Evolutionary conservation across 805 yeast genomes (phyloP), one percentile per base, ranked within the genome.

Genomic region (Sporopachydermia quercuum): DNA sequence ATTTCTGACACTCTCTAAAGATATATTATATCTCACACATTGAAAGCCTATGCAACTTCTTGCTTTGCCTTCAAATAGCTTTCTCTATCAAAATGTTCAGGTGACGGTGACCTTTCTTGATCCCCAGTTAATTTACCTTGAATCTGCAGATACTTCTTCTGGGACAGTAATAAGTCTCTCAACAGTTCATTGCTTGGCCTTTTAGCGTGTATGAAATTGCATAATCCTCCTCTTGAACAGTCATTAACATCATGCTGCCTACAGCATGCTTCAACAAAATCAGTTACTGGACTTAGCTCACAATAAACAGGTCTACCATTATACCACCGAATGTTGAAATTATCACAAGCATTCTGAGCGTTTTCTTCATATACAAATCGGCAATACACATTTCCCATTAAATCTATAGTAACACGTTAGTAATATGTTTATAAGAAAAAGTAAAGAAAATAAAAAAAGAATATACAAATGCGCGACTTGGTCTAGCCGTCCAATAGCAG

Each of bases 191-290:
- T 50, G 2, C 70, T 53, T 0, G 93, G 84, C 33, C 66, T 57
- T 48, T 76, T 65, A 2, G 78, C 67, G 56, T 87, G 97, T 71
- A 85, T 79, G 56, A 82, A 86, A 56, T 87, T 87, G 58, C 97
- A 87, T 50, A 71, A 70, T 19, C 77, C 81, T 2, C 86, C 89
- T 53, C 96, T 68, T n/a, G 67, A 70, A 53, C 97, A 87, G 11
- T 60, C 61, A 16, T 65, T 58, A 2, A 64, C 57, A 33, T 77
- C 83, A 51, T 78, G 78, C 35, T 79, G 79, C 34, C 83, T 65
- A 53, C 97, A 87, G 40, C 73, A 66, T 8, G 93, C 80, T 41
- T 78, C 91, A 36, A 67, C 62, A 47, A 82, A 73, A 50, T 70
- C 75, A 3, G 68, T 57, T 15, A 83, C 87, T 11, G 95, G 91